Percentiles rank a stretch among this genome's conserved stretches.
Evolutionary conservation across 106 monocot species (phyloP).

Genomic region (Dioscorea alata): DNA sequence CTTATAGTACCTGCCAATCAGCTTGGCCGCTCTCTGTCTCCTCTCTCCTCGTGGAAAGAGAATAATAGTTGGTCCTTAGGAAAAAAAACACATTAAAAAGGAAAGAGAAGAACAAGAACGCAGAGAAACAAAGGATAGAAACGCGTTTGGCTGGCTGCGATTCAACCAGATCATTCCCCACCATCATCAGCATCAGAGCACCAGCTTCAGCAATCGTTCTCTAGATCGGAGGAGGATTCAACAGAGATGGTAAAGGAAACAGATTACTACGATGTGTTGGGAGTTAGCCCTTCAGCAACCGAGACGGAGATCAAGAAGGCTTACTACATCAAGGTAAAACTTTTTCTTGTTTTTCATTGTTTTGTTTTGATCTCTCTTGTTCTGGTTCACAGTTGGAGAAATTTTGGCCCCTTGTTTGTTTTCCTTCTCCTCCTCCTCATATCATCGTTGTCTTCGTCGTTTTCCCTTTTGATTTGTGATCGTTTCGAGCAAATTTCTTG

Average conservation of each 20-base stretch:
- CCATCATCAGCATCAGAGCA: background rate
- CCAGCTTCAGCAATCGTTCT: background rate
- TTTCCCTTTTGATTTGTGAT: no score
- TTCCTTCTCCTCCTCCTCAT: no score
- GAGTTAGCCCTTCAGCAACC: constrained; percentile 30
- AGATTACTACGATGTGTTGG: constrained; percentile 43
- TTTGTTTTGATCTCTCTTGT: background rate
- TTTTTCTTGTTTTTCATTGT: background rate
- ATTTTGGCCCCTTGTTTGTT: no score
- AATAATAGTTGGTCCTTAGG: no score
- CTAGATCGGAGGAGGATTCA: background rate
- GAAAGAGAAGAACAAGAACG: background rate
- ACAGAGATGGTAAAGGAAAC: constrained; percentile 43
- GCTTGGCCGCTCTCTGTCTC: background rate
- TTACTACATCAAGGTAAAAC: constrained; percentile 44
- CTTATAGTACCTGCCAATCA: background rate
- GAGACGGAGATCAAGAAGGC: constrained; percentile 53
- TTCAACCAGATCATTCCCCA: background rate
- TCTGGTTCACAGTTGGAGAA: no score
- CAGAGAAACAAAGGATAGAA: background rate
- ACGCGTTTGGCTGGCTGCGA: background rate
- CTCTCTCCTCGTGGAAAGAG: background rate
- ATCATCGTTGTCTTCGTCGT: no score
- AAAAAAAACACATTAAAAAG: no score
- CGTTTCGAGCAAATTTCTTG: no score